These are phyloP conservation scores for Pontederia paniculata DNA, from an alignment of 176 grass and related monocot species.

Conservation along the genomic window DNA sequence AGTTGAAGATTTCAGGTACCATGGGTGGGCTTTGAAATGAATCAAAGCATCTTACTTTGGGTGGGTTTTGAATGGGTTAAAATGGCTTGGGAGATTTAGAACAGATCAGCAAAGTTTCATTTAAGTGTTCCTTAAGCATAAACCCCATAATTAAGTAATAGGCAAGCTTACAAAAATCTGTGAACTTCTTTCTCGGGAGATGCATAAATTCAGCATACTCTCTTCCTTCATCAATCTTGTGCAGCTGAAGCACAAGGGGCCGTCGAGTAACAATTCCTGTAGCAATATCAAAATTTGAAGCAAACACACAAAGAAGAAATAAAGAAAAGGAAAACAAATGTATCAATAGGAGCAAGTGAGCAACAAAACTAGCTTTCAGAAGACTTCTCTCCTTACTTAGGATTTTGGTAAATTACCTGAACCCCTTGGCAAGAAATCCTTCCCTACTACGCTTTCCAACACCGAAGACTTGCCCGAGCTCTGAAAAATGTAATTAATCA, in stretches of 20 bases:
- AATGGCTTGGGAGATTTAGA: too few species aligned
- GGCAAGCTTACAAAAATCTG: constrained; percentile 66
- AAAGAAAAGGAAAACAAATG: not conserved
- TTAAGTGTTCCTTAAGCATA: not conserved
- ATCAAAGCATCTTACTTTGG: too few species aligned
- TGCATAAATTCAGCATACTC: constrained; percentile 99
- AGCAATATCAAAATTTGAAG: constrained; percentile 11
- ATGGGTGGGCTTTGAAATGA: too few species aligned
- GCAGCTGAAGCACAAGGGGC: constrained; percentile 85
- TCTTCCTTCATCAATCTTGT: constrained; percentile 74
- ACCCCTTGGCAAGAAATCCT: constrained; percentile 95
- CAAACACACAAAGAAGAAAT: not conserved
- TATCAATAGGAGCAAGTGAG: not conserved
- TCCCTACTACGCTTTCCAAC: constrained; percentile 88
- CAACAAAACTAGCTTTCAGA: not conserved
- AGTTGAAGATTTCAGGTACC: too few species aligned
- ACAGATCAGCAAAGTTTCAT: too few species aligned
- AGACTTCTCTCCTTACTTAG: not conserved
- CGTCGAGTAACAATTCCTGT: constrained; percentile 93
- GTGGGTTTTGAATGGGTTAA: too few species aligned
- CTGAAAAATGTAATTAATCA: constrained; percentile 21
- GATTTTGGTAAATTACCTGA: constrained; percentile 53
- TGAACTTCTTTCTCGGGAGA: constrained; percentile 80
- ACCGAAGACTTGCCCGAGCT: constrained; percentile 99
- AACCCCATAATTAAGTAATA: not conserved